phyloP scores from a whole-genome alignment of 768 basidiomycete genomes.

The Leucogyrophana mollusca region DNA sequence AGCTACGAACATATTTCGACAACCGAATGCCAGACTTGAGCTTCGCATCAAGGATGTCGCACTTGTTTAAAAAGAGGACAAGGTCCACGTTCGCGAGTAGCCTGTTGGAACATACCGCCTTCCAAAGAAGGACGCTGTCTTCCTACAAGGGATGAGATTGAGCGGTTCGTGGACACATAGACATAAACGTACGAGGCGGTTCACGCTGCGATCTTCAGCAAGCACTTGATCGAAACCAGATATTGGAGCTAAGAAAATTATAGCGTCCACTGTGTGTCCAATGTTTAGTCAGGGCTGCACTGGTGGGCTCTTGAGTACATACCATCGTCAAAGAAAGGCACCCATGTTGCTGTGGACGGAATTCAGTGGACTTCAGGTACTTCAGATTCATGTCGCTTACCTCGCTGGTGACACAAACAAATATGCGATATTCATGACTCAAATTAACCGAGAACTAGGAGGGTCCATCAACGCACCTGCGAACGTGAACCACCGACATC shows the following conservation, averaged over 20 bases:
- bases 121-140: slow-evolving; percentile 78
- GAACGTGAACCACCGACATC: slow-evolving; percentile 54
- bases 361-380: background rate
- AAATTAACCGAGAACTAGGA: slow-evolving; percentile 1
- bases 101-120: slow-evolving; percentile 66
- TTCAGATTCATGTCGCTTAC: slow-evolving; percentile 20
- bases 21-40: slow-evolving; percentile 63
- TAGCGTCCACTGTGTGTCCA: slow-evolving; percentile 36
- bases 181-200: slow-evolving; percentile 40
- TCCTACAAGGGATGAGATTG: slow-evolving; percentile 41
- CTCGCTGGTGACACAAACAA: slow-evolving; percentile 24
- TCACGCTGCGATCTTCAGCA: slow-evolving; percentile 50
- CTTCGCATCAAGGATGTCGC: slow-evolving; percentile 69
- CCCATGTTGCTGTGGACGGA: slow-evolving; percentile 42
- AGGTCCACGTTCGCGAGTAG: slow-evolving; percentile 70
- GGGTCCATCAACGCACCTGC: slow-evolving; percentile 35
- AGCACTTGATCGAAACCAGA: slow-evolving; percentile 56
- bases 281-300: background rate
- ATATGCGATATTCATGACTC: background rate
- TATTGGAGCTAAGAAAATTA: slow-evolving; percentile 61
- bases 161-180: background rate
- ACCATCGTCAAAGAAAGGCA: slow-evolving; percentile 57
- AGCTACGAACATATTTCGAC: slow-evolving; percentile 69
- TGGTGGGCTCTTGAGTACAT: background rate
- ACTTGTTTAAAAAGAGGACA: slow-evolving; percentile 82